Evolutionary conservation across 164 flowering plant species (phyloP).

Genomic region (Vitis rotundifolia): DNA sequence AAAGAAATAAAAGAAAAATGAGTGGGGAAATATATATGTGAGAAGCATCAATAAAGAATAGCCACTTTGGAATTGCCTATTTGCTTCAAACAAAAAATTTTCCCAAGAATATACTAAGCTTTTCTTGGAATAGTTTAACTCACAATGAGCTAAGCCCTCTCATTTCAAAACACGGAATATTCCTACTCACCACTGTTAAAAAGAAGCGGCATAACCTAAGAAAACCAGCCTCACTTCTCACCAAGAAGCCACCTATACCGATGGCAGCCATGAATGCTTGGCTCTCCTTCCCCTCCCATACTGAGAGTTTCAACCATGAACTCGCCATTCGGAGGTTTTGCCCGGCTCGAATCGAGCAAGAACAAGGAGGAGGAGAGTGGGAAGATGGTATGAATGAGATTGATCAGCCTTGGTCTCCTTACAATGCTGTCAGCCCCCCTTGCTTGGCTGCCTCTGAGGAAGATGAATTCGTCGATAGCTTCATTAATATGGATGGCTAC

Average conservation of each 20-base stretch:
- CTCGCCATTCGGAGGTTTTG: slow-evolving; percentile 51
- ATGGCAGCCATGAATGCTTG: slow-evolving; percentile 34
- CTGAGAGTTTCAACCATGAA: slow-evolving; percentile 38
- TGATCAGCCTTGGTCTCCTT: slow-evolving; percentile 20
- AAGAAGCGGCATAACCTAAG: neutral
- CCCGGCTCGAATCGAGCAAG: slow-evolving; percentile 47
- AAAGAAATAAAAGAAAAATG: no score
- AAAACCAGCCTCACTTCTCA: neutral
- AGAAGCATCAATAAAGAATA: no score
- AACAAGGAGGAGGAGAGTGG: slow-evolving; percentile 26
- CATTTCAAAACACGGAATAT: slow-evolving; percentile 19
- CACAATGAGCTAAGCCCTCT: neutral
- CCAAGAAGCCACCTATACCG: neutral
- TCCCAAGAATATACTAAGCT: neutral
- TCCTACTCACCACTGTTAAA: slow-evolving; percentile 8
- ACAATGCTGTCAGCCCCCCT: slow-evolving; percentile 17
- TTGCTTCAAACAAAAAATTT: no score
- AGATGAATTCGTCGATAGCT: slow-evolving; percentile 51
- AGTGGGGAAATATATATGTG: no score
- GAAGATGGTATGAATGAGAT: slow-evolving; percentile 25
- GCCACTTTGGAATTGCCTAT: no score
- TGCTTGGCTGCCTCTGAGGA: slow-evolving; percentile 30
- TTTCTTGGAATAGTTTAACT: slow-evolving; percentile 1
- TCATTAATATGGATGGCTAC: slow-evolving; percentile 44
- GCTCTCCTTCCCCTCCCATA: slow-evolving; percentile 23